A percentile compares a stretch with the other conserved stretches of the same genome.
Evolutionary conservation across 306 rosid species (phyloP).

Genomic region (Sesbania bispinosa): DNA sequence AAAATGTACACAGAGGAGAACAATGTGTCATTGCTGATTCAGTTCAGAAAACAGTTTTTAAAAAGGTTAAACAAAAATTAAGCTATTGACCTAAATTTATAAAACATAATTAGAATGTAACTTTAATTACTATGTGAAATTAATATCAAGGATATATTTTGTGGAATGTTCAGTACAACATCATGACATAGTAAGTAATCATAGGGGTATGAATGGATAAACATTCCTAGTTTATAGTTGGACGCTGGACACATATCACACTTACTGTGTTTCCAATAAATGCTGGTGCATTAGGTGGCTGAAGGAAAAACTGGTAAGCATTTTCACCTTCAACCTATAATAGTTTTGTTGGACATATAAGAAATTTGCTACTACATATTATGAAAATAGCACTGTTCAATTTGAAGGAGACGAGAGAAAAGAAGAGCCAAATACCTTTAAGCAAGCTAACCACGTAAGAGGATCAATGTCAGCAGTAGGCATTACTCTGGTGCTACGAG

Average conservation of each 20-base stretch:
- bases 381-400: background rate
- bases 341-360: constrained; percentile 16
- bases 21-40: constrained; percentile 16
- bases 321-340: constrained; percentile 72
- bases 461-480: constrained; percentile 72
- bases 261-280: constrained; percentile 93
- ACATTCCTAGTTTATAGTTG: background rate
- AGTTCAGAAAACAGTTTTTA: constrained; percentile 21
- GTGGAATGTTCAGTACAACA: background rate
- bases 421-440: constrained; percentile 51
- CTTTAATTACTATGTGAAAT: background rate
- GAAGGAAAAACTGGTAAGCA: constrained; percentile 84
- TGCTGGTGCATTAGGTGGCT: constrained; percentile 87
- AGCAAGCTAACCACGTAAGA: constrained; percentile 68
- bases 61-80: background rate
- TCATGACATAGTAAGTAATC: background rate
- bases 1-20: constrained; percentile 31
- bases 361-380: background rate
- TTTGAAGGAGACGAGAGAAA: background rate
- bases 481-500: constrained; percentile 83
- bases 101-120: background rate
- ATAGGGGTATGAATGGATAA: background rate
- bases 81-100: background rate
- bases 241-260: too few species aligned
- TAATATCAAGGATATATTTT: background rate